Evolutionary conservation across 768 basidiomycete species (phyloP), one percentile per base, ranked within the genome.

Genomic region (Serendipita sp.): DNA sequence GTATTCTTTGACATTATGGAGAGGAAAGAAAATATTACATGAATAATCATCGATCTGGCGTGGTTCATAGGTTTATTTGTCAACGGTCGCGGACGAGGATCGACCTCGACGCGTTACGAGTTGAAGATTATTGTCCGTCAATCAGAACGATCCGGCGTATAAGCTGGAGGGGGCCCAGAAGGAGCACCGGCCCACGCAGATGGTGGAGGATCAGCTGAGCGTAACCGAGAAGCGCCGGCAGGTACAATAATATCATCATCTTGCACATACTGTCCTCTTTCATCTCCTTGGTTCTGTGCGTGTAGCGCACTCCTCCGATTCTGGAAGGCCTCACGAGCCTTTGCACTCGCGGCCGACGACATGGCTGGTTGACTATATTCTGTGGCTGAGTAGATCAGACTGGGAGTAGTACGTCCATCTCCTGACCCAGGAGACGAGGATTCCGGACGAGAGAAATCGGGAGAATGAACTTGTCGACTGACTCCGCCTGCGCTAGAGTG

Each of bases 261-360:
- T n/a, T 58, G 24, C 28, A 11, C 22, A n/a, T 31, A 22, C 11
- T 13, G 22, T 17, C 9, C 20, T 20, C 45, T 17, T 20, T 20
- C 45, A 7, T 48, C 45, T 7, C 26, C 45, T n/a, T 20, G 20
- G n/a, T 58, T 58, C 31, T 58, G 53, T 9, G 53, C 30, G 28
- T 58, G 28, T 9, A 58, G 53, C 2, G 53, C 53, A 58, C 53
- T 58, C 24, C 53, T 22, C 17, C 53, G 20, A 58, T 58, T 22
- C n/a, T 58, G 53, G n/a, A 24, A 58, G 4, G 53, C 53, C 31
- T 58, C 53, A n/a, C 53, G 53, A 7, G 53, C 53, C n/a, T 58
- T 58, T 17, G 53, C 53, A 48, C 45, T 48, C 20, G 45, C 45
- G n/a, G 45, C 45, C 11, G 53, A 22, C 9, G 53, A 58, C 31